Base-by-base conservation (phyloP, 768 basidiomycete species). In the Mrakia gelida region DNA sequence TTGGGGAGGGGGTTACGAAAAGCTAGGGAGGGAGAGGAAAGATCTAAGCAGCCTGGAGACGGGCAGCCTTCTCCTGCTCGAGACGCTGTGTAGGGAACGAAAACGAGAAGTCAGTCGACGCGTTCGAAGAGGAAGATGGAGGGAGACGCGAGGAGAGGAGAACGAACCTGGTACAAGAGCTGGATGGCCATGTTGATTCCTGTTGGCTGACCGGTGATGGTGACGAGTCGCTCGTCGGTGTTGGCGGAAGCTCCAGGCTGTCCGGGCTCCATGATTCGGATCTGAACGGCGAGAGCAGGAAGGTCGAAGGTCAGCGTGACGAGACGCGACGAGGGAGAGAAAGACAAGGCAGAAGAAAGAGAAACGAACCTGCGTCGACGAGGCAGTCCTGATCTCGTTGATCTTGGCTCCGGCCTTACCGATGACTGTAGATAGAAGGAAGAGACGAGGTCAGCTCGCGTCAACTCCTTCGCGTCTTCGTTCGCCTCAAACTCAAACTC, bases 401-500 rank as follows among this genome's bases (percentile, higher is more conserved):
- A 99, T 99, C 86, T 98, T 99, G 83, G 91, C 91, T 15, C 97
- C 97, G 28, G 93, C 96, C 85, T 98, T 98, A 62, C 97, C 97
- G 81, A 99, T 99, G 85, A 99, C 84, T 85, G 71, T 59, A 70
- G 23, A 38, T 63, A 49, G 34, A 67, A 49, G 2, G 30, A 13
- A n/a, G 26, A 59, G 32, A 41, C 49, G 7, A 41, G 21, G 63
- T 54, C 68, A 75, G 73, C 59, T 71, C 62, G 38, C 15, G 49
- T 52, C 15, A 1, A 10, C 18, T 52, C 18, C 18, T 18, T 21
- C 49, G 49, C 45, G n/a, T 67, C 65, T 23, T n/a, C 8, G n/a
- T n/a, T n/a, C n/a, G n/a, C n/a, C 28, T 45, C 23, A 7, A 0
- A 1, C 16, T 15, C 45, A 6, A 43, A 13, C n/a, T 7, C 18